Base-by-base conservation (phyloP, 768 basidiomycete species). In the Auriculariales sp. region DNA sequence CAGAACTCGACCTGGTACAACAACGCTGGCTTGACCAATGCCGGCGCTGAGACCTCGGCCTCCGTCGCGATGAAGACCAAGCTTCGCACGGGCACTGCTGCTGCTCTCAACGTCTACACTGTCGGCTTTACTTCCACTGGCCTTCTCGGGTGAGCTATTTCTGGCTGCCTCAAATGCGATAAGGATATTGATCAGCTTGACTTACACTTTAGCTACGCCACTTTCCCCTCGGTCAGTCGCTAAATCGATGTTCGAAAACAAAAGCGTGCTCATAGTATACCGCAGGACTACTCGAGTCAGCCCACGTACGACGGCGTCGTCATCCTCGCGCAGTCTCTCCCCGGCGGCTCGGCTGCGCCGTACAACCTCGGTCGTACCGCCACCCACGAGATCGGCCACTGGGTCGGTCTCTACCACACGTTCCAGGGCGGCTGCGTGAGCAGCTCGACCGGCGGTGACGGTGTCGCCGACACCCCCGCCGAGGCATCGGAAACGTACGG, bases 301-400 rank as follows among this genome's bases (percentile, higher is more conserved):
- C 70, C 71, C 3, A 58, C 51, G 4, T 72, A 77, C 55, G 76
- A 78, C 54, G 75, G 75, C 50, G 68, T 73, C 35, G 59, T 65
- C 31, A 61, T 63, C 53, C 60, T 63, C 24, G 65, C 54, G 57
- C 60, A 61, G 14, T 57, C 60, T 4, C 52, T 64, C 14, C 64
- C 64, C 17, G 70, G 71, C 42, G 78, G 76, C 17, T 59, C 65
- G 32, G 59, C 67, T 3, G 29, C 57, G 9, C 61, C 62, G 48
- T 77, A 57, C 61, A 66, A 77, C 61, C 53, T 71, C 59, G 55
- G 55, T 24, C 32, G 48, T 29, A 78, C 72, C 36, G 55, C 73
- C 52, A 74, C 70, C 12, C 77, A 79, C 57, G 77, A 79, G 59
- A 70, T 68, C 45, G 74, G 76, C n/a, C 75, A 78, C 62, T 79